These are phyloP conservation scores for Thelonectria olida DNA, from an alignment of 2,329 filamentous ascomycete genomes.

Conservation along the genomic window DNA sequence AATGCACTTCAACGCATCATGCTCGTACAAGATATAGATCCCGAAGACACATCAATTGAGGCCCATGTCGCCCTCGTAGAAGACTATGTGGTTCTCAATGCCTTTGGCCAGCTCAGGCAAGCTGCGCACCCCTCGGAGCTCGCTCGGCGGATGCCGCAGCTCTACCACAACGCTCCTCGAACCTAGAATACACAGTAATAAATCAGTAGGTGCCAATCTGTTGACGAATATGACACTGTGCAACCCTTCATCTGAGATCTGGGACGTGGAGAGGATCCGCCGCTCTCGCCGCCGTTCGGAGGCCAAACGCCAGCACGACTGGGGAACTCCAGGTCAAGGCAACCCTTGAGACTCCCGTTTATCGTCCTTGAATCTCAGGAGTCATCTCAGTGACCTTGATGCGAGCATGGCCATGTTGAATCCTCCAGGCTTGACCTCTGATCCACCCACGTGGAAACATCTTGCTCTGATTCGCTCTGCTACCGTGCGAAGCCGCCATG, in stretches of 20 bases:
- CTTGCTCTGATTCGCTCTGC: conserved; percentile 31
- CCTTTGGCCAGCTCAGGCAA: neutral
- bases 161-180: neutral
- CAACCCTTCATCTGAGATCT: conserved; percentile 27
- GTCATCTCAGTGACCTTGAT: conserved; percentile 19
- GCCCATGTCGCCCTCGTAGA: neutral
- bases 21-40: too few relatives aligned
- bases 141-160: conserved; percentile 5
- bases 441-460: conserved; percentile 34
- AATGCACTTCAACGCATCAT: neutral
- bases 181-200: neutral
- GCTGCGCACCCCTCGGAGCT: neutral
- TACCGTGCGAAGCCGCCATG: conserved; percentile 28
- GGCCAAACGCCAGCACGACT: conserved; percentile 8
- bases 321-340: conserved; percentile 19
- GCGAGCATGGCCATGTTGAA: conserved; percentile 13
- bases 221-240: conserved; percentile 19
- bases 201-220: conserved; percentile 19
- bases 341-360: neutral
- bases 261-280: conserved; percentile 20
- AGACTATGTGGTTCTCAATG: neutral
- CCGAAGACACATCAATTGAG: neutral
- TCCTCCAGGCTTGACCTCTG: conserved; percentile 16
- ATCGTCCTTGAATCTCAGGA: conserved; percentile 19
- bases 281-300: conserved; percentile 15